Evolutionary conservation across 257 asterid genomes (phyloP).

Genomic region (Solanum tarijense): DNA sequence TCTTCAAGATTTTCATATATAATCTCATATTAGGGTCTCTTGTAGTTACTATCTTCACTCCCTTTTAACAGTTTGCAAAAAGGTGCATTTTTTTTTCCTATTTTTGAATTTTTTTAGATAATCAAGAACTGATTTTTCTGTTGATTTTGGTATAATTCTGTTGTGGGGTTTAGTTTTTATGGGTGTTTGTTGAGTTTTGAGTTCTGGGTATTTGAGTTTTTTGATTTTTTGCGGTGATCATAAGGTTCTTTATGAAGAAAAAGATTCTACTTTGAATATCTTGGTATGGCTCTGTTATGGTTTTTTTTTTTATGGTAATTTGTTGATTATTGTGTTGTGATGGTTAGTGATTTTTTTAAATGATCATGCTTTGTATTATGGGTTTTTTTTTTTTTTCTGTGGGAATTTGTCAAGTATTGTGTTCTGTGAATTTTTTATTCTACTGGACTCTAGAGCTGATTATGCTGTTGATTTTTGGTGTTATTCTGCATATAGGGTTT

Average conservation of each 20-base stretch:
- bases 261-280: not conserved
- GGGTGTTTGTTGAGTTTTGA: not conserved
- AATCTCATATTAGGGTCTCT: not conserved
- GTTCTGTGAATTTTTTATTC: not conserved
- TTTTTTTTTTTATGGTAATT: not conserved
- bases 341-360: not conserved
- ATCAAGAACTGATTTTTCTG: not conserved
- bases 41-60: not conserved
- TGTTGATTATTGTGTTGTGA: not conserved
- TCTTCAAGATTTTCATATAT: not conserved
- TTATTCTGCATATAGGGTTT: not conserved
- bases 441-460: not conserved
- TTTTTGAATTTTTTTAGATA: not conserved
- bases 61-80: not conserved
- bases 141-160: not conserved
- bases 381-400: not conserved
- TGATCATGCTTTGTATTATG: not conserved
- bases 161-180: not conserved
- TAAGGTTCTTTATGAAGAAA: not conserved
- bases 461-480: not conserved
- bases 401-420: not conserved
- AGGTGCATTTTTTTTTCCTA: not conserved
- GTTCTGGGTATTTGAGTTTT: not conserved
- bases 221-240: not conserved
- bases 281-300: not conserved